phyloP scores from a whole-genome alignment of 129 eudicot species.

The carrot (Daucus carota) region DH1_v3.0 NC_030387.2:6006001-6006500 shows the following conservation, averaged over 20 bases:
- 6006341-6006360: not conserved
- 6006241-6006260: not conserved
- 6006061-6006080: too few relatives aligned
- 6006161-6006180: too few relatives aligned
- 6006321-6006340: not conserved
- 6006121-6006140: too few relatives aligned
- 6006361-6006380: not conserved
- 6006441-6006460: not conserved
- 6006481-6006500: not conserved
- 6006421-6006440: not conserved
- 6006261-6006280: not conserved
- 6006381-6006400: not conserved
- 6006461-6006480: not conserved
- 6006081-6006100: too few relatives aligned
- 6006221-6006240: too few relatives aligned
- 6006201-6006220: too few relatives aligned
- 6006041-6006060: too few relatives aligned
- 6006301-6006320: not conserved
- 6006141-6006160: too few relatives aligned
- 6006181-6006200: not conserved
- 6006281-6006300: not conserved
- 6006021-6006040: too few relatives aligned
- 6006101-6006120: too few relatives aligned
- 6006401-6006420: not conserved
- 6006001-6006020: too few relatives aligned